phyloP scores from a whole-genome alignment of 2,329 filamentous ascomycete genomes.

The Emergomyces pasteurianus region DNA sequence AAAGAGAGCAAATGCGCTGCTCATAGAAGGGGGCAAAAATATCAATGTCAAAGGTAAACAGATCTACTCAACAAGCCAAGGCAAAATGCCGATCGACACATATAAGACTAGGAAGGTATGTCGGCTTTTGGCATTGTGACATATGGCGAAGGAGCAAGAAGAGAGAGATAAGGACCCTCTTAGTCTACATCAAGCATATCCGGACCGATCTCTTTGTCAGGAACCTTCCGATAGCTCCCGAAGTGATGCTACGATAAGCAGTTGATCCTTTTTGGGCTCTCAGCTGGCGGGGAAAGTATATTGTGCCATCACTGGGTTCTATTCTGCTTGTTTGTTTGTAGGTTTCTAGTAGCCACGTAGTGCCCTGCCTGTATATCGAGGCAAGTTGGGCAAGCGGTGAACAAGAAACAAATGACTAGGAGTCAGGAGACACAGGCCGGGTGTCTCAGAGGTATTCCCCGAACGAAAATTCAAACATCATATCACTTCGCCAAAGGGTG shows the following conservation, averaged over 20 bases:
- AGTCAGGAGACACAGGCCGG: constrained; percentile 3
- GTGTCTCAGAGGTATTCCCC: constrained; percentile 7
- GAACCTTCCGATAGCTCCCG: constrained; percentile 3
- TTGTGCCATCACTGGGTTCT: constrained; percentile 1
- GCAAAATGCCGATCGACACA: constrained; percentile 9
- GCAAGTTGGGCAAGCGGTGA: constrained; percentile 11
- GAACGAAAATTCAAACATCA: not conserved
- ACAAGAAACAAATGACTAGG: constrained; percentile 3
- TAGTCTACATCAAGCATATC: not conserved
- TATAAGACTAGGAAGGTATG: constrained; percentile 5
- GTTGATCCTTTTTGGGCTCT: not conserved
- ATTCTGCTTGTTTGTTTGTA: constrained; percentile 10
- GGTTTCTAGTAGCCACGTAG: constrained; percentile 6
- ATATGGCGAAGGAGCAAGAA: not conserved
- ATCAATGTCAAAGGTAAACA: constrained; percentile 7
- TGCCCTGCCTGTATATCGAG: constrained; percentile 9
- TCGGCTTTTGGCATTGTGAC: constrained; percentile 10
- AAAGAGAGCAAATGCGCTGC: not conserved
- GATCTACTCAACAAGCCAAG: constrained; percentile 7
- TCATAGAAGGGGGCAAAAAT: constrained; percentile 2
- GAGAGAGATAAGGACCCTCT: not conserved
- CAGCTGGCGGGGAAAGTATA: not conserved
- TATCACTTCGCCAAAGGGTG: not conserved
- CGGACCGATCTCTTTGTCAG: constrained; percentile 9
- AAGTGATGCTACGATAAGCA: not conserved